Evolutionary conservation across 192 early-diverging fungal genomes (phyloP), one percentile per base, ranked within the genome.

Genomic region (Podila clonocystis): DNA sequence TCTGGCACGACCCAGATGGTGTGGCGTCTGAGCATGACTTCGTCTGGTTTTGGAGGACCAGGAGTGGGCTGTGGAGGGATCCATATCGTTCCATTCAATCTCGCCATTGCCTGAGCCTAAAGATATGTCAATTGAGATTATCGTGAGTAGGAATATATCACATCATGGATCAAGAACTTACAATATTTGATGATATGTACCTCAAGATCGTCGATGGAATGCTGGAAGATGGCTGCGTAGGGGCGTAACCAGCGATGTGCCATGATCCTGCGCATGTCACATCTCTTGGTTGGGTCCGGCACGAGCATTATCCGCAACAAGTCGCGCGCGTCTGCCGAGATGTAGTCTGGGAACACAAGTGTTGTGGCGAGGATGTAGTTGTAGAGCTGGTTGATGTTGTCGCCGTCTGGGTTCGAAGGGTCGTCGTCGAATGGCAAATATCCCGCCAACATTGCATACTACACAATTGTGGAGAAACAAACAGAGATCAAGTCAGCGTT

Each of bases 341-440:
- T 91, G 73, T 94, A 89, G 5, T 98, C 93, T 1, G 98, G 98
- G 60, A 98, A 98, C 22, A 88, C 86, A n/a, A 94, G 80, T 11
- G 92, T 87, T 5, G 94, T 93, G 26, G 89, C 91, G 33, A 95
- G 84, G 70, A 97, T 97, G 68, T 96, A 93, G 69, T 92, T 92
- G 84, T 93, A 95, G 45, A 95, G 82, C 83, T 91, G 88, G 71
- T 91, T 94, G 79, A 94, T 93, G 73, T 97, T 97, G 72, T 97
- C 95, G 64, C 95, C 93, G 65, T 97, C 94, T 24, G 94, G 94
- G 63, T 97, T 97, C 5, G 85, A 88, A 30, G 95, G 95, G 74
- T 97, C 95, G 80, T 96, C 95, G 67, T 97, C 95, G 74, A 94
- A 97, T 5, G 95, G 95, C 55, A 97, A 85, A 63, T 95, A 95